Evolutionary conservation across 352 stramenopile genomes (phyloP), one percentile per base, ranked within the genome.

Genomic region (Globisporangium ultimum): DNA sequence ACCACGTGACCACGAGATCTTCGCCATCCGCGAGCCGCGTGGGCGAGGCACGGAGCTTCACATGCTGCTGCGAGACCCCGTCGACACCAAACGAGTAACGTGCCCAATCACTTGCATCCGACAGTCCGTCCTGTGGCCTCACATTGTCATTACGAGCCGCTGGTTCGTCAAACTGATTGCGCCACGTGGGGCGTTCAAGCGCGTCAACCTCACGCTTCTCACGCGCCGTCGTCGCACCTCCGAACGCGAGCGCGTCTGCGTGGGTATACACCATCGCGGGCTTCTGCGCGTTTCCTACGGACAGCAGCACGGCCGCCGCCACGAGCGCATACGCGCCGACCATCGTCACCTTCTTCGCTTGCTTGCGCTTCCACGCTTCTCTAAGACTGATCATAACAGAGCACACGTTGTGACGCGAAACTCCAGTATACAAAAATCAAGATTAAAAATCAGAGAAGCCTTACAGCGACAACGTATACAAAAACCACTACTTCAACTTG

Each of bases 1-100:
- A 66, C 82, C 82, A 94, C 21, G 67, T 77, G 24, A 94, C 67
- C 24, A 94, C 79, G 40, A 94, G 68, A 53, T 94, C 84, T 54
- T 85, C 76, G 4, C 82, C 84, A 48, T 90, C 73, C 15, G 64
- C 67, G 18, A 93, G 32, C n/a, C 72, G 60, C 18, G 71, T 36
- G 4, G 82, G 80, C 15, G 55, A 78, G 6, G 79, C 79, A 43
- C 58, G 40, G 13, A 45, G 40, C 17, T n/a, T 45, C 40, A 8
- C 40, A 18, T 45, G 13, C 40, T 45, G 13, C 40, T 45, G 40
- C 13, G 40, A n/a, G 40, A 18, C 17, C 7, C 17, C 40, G 13
- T n/a, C 12, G 13, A n/a, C 12, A 45, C 40, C 28, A 36, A 10
- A 11, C 28, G 28, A 36, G 28, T 36, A 36, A 11, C 28, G 28